Evolutionary conservation across 2,329 filamentous ascomycete genomes (phyloP).

Genomic region (Atkinsonella texensis): DNA sequence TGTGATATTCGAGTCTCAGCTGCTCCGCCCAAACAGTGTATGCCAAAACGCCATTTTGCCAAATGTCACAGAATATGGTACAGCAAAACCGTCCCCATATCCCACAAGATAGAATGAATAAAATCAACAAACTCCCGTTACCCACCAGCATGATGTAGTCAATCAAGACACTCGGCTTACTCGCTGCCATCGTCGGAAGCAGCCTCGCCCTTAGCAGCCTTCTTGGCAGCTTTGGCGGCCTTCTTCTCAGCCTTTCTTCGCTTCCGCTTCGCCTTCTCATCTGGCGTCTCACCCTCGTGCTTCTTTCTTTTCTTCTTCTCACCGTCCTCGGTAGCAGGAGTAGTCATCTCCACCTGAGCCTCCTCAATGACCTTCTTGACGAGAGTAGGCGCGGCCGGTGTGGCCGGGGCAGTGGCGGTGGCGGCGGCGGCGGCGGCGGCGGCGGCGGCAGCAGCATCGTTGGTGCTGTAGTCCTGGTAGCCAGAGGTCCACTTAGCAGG

Average conservation of each 20-base stretch:
- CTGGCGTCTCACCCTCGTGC: conserved; percentile 63
- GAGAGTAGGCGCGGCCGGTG: conserved; percentile 20
- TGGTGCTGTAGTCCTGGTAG: conserved; percentile 79
- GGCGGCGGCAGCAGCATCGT: conserved; percentile 31
- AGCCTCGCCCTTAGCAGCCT: conserved; percentile 37
- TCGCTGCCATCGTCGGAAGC: conserved; percentile 32
- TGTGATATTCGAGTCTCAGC: conserved; percentile 1
- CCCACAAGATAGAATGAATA: conserved; percentile 6
- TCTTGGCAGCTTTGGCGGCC: conserved; percentile 44
- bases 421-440: conserved; percentile 32
- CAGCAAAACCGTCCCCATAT: conserved; percentile 12
- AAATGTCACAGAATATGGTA: conserved; percentile 11
- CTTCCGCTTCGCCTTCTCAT: conserved; percentile 53
- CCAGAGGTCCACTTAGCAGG: conserved; percentile 84
- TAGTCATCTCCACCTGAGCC: conserved; percentile 22
- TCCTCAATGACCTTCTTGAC: conserved; percentile 24
- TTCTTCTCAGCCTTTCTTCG: conserved; percentile 49
- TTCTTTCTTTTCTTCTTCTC: conserved; percentile 65
- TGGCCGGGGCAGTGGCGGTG: conserved; percentile 22
- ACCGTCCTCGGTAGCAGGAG: conserved; percentile 35
- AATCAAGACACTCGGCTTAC: neutral
- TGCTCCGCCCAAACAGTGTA: conserved; percentile 8
- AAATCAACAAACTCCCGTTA: conserved; percentile 3
- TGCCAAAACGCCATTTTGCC: conserved; percentile 14
- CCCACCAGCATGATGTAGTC: neutral